Evolutionary conservation across 1,284 basidiomycete genomes (phyloP).

Genomic region (Laetiporus sulphureus): DNA sequence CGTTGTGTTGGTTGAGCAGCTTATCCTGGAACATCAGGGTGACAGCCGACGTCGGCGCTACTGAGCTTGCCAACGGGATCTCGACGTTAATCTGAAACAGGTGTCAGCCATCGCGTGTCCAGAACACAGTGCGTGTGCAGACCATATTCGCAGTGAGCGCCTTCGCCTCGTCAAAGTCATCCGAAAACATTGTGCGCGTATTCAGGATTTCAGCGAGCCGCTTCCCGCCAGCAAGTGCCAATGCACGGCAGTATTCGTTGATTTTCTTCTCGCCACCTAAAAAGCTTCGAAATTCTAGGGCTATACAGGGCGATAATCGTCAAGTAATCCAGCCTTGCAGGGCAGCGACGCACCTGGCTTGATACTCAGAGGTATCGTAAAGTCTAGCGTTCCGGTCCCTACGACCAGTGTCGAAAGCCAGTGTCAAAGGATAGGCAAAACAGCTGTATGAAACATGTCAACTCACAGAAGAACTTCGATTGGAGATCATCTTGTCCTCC

Average conservation of each 20-base stretch:
- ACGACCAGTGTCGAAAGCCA: no score
- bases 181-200: slow-evolving; percentile 61
- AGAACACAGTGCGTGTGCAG: slow-evolving; percentile 11
- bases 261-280: slow-evolving; percentile 82
- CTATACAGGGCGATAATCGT: no score
- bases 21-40: slow-evolving; percentile 28
- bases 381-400: no score
- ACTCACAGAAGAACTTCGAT: slow-evolving; percentile 1
- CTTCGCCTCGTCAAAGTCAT: slow-evolving; percentile 43
- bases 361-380: no score
- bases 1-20: slow-evolving; percentile 37
- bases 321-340: no score
- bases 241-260: slow-evolving; percentile 65
- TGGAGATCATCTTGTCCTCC: neutral
- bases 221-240: slow-evolving; percentile 71
- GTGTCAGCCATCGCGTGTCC: neutral
- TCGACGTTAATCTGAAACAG: slow-evolving; percentile 31
- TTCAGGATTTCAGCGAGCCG: slow-evolving; percentile 57
- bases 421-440: no score
- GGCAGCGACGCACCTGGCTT: no score
- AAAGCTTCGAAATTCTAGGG: slow-evolving; percentile 73
- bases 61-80: slow-evolving; percentile 21
- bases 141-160: slow-evolving; percentile 76
- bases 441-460: no score
- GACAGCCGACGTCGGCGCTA: slow-evolving; percentile 22